Evolutionary conservation across 1,284 basidiomycete species (phyloP), one percentile per base, ranked within the genome.

Genomic region (Mrakiaceae sp.): DNA sequence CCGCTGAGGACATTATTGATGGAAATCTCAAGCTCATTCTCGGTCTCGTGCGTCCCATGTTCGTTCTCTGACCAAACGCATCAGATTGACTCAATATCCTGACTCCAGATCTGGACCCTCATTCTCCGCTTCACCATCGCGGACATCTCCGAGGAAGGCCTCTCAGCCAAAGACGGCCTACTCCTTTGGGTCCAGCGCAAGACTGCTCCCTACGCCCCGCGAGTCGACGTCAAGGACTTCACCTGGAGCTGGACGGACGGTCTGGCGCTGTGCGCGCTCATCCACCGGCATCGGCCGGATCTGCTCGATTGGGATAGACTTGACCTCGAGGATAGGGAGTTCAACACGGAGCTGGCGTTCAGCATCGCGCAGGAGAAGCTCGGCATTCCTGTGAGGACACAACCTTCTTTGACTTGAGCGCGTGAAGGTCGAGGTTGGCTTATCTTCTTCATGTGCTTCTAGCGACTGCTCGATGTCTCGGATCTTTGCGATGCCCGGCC

Each of bases 161-260:
- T 97, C 42, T 95, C 92, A 5, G 95, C 95, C 0, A 94, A 95
- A 75, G 96, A 98, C 74, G 95, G 93, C 54, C 82, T 98, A 11
- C 79, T 98, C 2, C 82, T 98, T 1, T 98, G 95, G 95, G 97
- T 94, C 79, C 95, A 98, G 74, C 84, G 95, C 64, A 96, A 96
- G 78, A 98, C 96, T 0, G 84, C 83, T 44, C 85, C 87, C 0
- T 98, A 98, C 78, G 67, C 66, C n/a, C 70, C 85, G 67, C 90
- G 94, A 70, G 94, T 98, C 16, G 79, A 96, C 63, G 90, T 98
- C 7, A 84, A 90, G 77, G 91, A 98, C 74, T 98, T 98, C 74
- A 90, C 90, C 14, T 75, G 83, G 53, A 93, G 90, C 72, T 98
- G 91, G 87, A 87, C 87, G 54, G 90, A 97, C 74, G 95, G 95